Evolutionary conservation across 1,284 basidiomycete genomes (phyloP).

Genomic region (Polyporus tsugae): DNA sequence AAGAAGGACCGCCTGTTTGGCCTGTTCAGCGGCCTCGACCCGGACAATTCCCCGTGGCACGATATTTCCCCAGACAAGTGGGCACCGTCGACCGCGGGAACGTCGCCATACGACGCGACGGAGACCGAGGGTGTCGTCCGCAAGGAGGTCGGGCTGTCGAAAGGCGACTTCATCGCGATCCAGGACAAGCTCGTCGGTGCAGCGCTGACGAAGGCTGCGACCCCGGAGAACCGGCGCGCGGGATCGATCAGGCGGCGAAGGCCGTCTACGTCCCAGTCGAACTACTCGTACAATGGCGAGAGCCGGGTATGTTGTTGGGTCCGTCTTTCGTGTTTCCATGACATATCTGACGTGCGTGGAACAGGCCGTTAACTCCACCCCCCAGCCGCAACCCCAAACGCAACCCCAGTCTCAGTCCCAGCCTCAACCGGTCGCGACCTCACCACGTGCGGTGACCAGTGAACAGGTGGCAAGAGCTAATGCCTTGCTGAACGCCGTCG

Average conservation of each 20-base stretch:
- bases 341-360: conserved; percentile 9
- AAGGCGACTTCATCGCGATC: conserved; percentile 70
- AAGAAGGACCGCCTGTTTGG: conserved; percentile 59
- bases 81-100: conserved; percentile 54
- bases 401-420: conserved; percentile 16
- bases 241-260: conserved; percentile 65
- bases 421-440: conserved; percentile 12
- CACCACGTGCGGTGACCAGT: conserved; percentile 34
- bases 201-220: conserved; percentile 61
- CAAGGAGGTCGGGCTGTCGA: conserved; percentile 70
- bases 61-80: conserved; percentile 59
- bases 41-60: conserved; percentile 64
- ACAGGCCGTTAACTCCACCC: conserved; percentile 65
- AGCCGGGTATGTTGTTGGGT: conserved; percentile 45
- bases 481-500: conserved; percentile 71
- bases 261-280: conserved; percentile 83
- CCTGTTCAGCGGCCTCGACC: conserved; percentile 59
- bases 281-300: conserved; percentile 65
- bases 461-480: conserved; percentile 60
- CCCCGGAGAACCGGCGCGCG: conserved; percentile 62
- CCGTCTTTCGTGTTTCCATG: not conserved
- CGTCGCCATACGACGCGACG: conserved; percentile 57
- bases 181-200: conserved; percentile 76
- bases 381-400: conserved; percentile 40
- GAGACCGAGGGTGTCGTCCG: conserved; percentile 73